These are phyloP conservation scores for Mucuna pruriens DNA, from an alignment of 306 rosid genomes.

Conservation along the genomic window DNA sequence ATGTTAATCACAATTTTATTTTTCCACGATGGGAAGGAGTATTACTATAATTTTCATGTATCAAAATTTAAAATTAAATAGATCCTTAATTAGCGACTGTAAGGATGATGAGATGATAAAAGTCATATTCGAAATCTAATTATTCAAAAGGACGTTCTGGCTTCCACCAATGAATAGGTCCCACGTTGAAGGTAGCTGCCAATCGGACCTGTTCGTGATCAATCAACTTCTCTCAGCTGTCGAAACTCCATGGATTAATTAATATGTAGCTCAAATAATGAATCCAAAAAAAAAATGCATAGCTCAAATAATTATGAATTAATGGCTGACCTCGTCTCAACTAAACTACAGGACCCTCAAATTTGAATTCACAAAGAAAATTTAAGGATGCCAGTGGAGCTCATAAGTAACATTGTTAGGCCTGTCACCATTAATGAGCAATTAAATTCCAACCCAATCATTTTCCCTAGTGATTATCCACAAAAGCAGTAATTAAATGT, in stretches of 20 bases:
- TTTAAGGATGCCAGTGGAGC: slow-evolving; percentile 14
- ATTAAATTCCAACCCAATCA: slow-evolving; percentile 21
- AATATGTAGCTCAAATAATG: slow-evolving; percentile 35
- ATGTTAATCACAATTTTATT: too few relatives aligned
- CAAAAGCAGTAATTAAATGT: neutral
- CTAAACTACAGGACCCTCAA: neutral
- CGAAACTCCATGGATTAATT: slow-evolving; percentile 16
- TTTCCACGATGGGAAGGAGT: too few relatives aligned
- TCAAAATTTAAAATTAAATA: too few relatives aligned
- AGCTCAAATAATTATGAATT: slow-evolving; percentile 40
- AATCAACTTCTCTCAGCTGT: slow-evolving; percentile 59
- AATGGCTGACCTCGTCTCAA: slow-evolving; percentile 32
- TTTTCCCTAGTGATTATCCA: neutral
- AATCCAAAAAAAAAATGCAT: too few relatives aligned
- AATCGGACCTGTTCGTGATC: slow-evolving; percentile 34
- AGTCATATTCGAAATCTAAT: neutral
- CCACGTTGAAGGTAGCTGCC: slow-evolving; percentile 23
- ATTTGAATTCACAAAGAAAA: slow-evolving; percentile 31
- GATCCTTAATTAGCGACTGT: neutral
- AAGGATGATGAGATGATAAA: neutral
- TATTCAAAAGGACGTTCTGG: neutral
- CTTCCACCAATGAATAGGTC: slow-evolving; percentile 17
- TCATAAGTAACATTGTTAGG: slow-evolving; percentile 10
- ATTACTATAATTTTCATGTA: too few relatives aligned
- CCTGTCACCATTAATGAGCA: slow-evolving; percentile 10